Evolutionary conservation across 1,284 basidiomycete genomes (phyloP), one percentile per base, ranked within the genome.

Genomic region (Ustilago curta): DNA sequence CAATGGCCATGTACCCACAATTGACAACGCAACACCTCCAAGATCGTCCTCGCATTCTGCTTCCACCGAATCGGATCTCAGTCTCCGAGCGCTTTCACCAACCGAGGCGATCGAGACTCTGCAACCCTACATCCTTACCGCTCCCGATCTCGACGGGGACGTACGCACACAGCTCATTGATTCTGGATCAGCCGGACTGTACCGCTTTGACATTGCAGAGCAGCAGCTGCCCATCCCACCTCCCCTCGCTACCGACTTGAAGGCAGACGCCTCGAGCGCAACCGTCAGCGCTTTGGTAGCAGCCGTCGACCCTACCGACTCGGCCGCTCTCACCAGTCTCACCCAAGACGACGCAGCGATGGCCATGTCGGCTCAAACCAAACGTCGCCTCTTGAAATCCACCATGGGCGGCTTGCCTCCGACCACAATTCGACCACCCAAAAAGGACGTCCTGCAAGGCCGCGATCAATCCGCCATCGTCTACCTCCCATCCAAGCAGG

Each of bases 191-290:
- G 59, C 62, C n/a, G 71, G 59, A 8, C 9, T 51, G 4, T 74
- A 69, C 43, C 52, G 62, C 21, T 74, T 69, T 52, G 50, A 65
- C 43, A 68, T 73, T 44, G 71, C 68, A 31, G 54, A 70, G 7
- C 68, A 70, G 44, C 61, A 70, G 39, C 32, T 55, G 2, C 27
- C 60, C 1, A 55, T 69, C 19, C 66, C 66, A n/a, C 60, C 56
- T 19, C 52, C 42, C 4, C 57, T 60, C 8, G 60, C 56, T 2
- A 37, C 35, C 14, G 32, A 32, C 14, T 18, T 45, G 40, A 48
- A 40, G 11, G 6, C 40, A 29, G 29, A 59, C 14, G 39, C 66
- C 4, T 11, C 44, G 14, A 23, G 23, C 3, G 6, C 54, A 4
- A 16, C 35, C 12, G 25, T 50, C 37, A 37, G 35, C 35, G 47